Evolutionary conservation across 2,329 filamentous ascomycete species (phyloP), one percentile per base, ranked within the genome.

Genomic region (Alternaria brassicicola): DNA sequence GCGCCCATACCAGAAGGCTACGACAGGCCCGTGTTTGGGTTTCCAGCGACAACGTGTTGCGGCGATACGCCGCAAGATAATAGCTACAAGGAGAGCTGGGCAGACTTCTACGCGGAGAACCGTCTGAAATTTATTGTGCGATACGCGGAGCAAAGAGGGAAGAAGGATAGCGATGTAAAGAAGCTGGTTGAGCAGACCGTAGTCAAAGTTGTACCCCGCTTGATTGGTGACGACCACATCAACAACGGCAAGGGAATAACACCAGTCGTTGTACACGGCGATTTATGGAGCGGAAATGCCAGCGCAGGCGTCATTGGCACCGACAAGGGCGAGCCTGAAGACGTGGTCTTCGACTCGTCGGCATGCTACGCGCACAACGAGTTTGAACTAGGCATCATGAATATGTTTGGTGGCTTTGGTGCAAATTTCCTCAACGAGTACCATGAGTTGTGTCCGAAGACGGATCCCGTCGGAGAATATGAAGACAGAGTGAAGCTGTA

Each of bases 371-470:
- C 89, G 1, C 93, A 97, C 74, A 89, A 85, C 2, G 94, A 98
- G 80, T 97, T 89, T 76, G 94, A 97, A 66, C 80, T 96, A 51
- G 94, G 94, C 0, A 97, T 96, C 65, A 97, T 97, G 93, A 86
- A 85, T 50, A 96, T 97, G 93, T 98, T 97, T 83, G 93, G 93
- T 0, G 94, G 94, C 0, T 97, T 96, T 76, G 88, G 88, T 0
- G 69, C 76, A 0, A 76, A 72, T 1, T 96, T 97, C 69, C 88
- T 90, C 82, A 83, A 83, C 30, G 91, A 95, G 73, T 98, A 97
- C 74, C 86, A 91, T 74, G 76, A 80, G 36, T 72, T 92, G 23
- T 87, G 93, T 45, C 89, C 90, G 0, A 96, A 90, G 79, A 88
- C 89, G 8, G 91, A 96, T 74, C 93, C 93, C 0, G 84, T 82